Evolutionary conservation across 2,329 filamentous ascomycete genomes (phyloP).

Genomic region (Botrytis elliptica): DNA sequence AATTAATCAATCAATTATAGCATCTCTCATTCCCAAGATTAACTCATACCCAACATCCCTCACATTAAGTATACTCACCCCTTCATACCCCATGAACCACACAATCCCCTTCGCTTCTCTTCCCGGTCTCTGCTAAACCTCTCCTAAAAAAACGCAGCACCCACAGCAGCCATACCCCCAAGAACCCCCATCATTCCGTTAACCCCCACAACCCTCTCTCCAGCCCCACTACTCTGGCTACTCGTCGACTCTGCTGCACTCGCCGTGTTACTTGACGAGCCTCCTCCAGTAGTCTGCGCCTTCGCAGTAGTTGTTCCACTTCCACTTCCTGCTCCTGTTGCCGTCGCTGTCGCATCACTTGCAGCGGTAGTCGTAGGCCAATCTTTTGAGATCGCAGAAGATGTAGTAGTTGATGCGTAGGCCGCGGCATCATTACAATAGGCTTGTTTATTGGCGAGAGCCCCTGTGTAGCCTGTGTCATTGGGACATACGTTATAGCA

Average conservation of each 20-base stretch:
- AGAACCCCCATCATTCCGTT: background rate
- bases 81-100: background rate
- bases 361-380: conserved; percentile 24
- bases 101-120: no score
- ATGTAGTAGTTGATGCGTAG: conserved; percentile 27
- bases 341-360: conserved; percentile 4
- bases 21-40: background rate
- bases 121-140: no score
- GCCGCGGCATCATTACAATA: conserved; percentile 33
- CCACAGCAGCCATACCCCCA: background rate
- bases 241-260: conserved; percentile 21
- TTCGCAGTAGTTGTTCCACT: conserved; percentile 17
- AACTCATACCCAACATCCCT: background rate
- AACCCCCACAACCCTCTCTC: background rate
- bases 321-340: conserved; percentile 10
- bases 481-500: conserved; percentile 66
- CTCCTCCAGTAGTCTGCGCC: conserved; percentile 16
- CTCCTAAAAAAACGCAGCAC: background rate
- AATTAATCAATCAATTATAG: background rate
- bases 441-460: conserved; percentile 26
- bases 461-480: conserved; percentile 39
- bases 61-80: background rate
- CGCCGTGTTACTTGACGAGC: conserved; percentile 5
- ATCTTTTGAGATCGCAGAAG: conserved; percentile 26
- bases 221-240: background rate